Base-by-base conservation (phyloP, 805 yeast species). In the Yarrowia sp. region DNA sequence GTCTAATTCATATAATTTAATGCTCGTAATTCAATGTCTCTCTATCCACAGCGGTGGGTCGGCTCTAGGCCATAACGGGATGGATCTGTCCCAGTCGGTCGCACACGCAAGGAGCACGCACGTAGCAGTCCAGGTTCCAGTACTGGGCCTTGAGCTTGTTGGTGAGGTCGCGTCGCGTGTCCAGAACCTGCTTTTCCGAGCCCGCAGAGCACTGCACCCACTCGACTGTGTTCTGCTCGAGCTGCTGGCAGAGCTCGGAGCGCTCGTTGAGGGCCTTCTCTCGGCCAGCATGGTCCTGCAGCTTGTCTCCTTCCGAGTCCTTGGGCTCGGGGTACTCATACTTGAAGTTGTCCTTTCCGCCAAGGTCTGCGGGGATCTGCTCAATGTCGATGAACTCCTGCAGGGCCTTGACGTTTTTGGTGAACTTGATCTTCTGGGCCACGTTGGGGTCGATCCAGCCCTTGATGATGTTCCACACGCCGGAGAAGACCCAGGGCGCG, bases 401-500 rank as follows among this genome's bases (percentile, higher is more conserved):
- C 68, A 88, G 73, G 62, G 87, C 94, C 61, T 81, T 80, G 14
- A 76, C 69, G 65, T 77, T 76, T 68, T 86, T 86, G 21, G 93
- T 85, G 73, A 88, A 88, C 38, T 81, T 81, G 63, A 88, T 86
- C 71, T 88, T 88, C 5, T 88, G 79, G 0, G 92, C 92, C 63
- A 88, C 94, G 22, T 86, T 93, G 3, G 96, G 96, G 69, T 88
- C 96, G 58, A 88, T 76, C 96, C 94, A 88, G 66, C 82, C 82
- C 70, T 87, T 88, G 65, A 88, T 82, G 64, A 89, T 82, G 67
- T 84, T 86, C 96, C 96, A 88, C 62, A 88, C 87, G 18, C 93
- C 90, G 60, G 86, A 82, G 73, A 88, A 88, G 56, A 88, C 81
- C 96, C 96, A 88, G 31, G 96, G 96, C 0, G 96, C 93, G 66